Evolutionary conservation across 1,139 yeast species (phyloP).

Genomic region (Debaryomyces sp.): DNA sequence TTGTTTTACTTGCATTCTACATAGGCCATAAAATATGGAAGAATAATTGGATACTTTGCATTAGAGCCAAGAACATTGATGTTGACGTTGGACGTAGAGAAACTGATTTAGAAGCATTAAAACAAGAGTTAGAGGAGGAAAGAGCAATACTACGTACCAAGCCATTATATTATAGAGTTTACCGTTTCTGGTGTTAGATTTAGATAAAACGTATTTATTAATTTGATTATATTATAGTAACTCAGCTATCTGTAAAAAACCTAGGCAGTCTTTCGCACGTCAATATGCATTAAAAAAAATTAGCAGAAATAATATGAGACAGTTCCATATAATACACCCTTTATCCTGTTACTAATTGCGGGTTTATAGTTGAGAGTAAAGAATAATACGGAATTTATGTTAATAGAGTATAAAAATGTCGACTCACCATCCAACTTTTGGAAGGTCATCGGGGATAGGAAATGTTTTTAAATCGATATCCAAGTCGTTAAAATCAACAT

Average conservation of each 20-base stretch:
- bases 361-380: not conserved
- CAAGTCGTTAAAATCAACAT: conserved; percentile 31
- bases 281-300: not conserved
- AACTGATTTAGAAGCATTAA: conserved; percentile 42
- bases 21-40: conserved; percentile 44
- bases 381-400: not conserved
- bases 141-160: conserved; percentile 33
- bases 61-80: conserved; percentile 42
- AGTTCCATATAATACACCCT: not conserved
- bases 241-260: not conserved
- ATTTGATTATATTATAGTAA: not conserved
- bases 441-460: conserved; percentile 41
- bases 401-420: conserved; percentile 23
- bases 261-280: not conserved
- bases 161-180: conserved; percentile 36
- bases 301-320: not conserved
- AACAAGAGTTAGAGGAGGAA: conserved; percentile 45
- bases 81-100: conserved; percentile 45
- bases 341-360: not conserved
- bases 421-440: conserved; percentile 39
- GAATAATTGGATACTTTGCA: conserved; percentile 32
- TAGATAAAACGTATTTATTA: not conserved
- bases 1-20: conserved; percentile 36
- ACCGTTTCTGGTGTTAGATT: conserved; percentile 38
- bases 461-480: conserved; percentile 59